Percentiles rank a stretch among this genome's conserved stretches.
Conservation (phyloP, 78 protist species). For the Isochrysis galbana region DNA sequence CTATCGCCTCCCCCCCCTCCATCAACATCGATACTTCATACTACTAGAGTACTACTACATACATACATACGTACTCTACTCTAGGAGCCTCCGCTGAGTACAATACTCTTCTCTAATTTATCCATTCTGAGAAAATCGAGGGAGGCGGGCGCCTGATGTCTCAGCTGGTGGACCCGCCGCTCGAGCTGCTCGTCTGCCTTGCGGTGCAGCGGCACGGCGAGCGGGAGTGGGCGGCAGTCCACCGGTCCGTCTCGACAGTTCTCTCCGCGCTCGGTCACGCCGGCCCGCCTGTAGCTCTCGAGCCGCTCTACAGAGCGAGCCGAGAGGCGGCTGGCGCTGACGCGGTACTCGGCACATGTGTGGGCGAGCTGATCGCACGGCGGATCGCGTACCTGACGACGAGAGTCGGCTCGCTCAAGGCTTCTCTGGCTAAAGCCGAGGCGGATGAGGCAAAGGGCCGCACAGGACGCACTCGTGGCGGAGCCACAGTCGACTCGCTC, state of each 20-base stretch:
- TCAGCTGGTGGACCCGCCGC: no score
- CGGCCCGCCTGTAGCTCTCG: neutral
- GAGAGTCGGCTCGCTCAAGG: neutral
- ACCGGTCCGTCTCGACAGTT: neutral
- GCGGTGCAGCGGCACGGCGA: neutral
- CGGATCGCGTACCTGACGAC: neutral
- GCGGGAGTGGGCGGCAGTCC: neutral
- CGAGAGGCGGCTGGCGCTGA: neutral
- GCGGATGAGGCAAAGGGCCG: neutral
- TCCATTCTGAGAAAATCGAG: no score
- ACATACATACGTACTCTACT: no score
- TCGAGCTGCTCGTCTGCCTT: neutral
- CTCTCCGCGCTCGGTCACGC: neutral
- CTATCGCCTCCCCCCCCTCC: no score
- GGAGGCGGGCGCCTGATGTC: no score
- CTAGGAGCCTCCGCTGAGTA: no score
- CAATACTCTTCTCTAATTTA: no score
- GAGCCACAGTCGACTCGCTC: neutral
- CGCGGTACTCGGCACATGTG: neutral
- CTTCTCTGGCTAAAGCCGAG: neutral
- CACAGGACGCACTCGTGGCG: neutral
- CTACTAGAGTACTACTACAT: no score
- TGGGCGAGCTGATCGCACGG: neutral
- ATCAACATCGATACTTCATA: no score
- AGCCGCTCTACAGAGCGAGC: neutral